These are phyloP conservation scores for Podaxis mareebaensis DNA, from an alignment of 768 basidiomycete species.

Conservation along the genomic window DNA sequence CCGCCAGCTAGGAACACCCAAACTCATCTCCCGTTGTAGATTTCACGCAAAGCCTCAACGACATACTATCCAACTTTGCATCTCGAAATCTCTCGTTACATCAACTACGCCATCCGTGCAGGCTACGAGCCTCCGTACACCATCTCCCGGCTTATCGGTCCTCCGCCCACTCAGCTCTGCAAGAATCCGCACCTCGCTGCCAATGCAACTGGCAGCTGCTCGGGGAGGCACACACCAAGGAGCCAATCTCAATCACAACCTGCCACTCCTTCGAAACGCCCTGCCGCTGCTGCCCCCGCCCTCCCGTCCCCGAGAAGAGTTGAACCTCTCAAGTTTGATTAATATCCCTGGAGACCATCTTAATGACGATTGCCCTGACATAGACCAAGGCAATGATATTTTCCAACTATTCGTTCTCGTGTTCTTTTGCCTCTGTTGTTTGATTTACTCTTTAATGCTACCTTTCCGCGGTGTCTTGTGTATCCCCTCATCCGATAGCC, in stretches of 20 bases:
- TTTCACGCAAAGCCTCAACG: conserved; percentile 91
- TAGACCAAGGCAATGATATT: not conserved
- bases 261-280: conserved; percentile 27
- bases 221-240: conserved; percentile 29
- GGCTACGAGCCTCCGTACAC: conserved; percentile 83
- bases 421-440: not conserved
- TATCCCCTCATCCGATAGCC: not conserved
- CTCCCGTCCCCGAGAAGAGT: conserved; percentile 39
- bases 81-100: conserved; percentile 89
- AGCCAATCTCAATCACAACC: conserved; percentile 17
- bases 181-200: conserved; percentile 34
- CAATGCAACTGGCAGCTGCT: conserved; percentile 7
- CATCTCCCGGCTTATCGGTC: conserved; percentile 74
- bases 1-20: not conserved
- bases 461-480: not conserved
- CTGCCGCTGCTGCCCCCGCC: conserved; percentile 25
- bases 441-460: not conserved
- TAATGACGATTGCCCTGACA: not conserved
- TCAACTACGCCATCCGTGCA: conserved; percentile 62
- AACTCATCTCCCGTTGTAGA: conserved; percentile 44
- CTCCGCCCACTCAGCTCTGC: conserved; percentile 67
- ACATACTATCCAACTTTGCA: conserved; percentile 95
- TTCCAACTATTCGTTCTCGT: not conserved
- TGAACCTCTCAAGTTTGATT: conserved; percentile 30
- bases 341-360: conserved; percentile 13